Conservation (phyloP, 441 rosid species). For the Populus hybrid region DNA sequence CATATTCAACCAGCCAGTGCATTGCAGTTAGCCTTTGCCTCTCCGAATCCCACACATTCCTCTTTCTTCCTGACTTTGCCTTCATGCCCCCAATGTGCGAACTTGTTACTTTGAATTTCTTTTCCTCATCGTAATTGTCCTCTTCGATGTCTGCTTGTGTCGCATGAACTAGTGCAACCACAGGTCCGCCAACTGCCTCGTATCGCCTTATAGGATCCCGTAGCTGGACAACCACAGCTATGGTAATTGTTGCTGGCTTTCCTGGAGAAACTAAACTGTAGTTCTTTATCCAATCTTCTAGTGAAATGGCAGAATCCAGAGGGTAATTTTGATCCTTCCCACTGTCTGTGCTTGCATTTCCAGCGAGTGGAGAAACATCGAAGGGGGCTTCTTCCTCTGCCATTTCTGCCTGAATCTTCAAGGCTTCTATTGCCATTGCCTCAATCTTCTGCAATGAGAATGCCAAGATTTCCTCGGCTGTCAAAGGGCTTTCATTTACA, state of each 20-base stretch:
- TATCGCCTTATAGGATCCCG: conserved; percentile 81
- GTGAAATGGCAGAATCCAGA: conserved; percentile 51
- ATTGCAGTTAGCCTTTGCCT: conserved; percentile 71
- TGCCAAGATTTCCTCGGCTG: conserved; percentile 67
- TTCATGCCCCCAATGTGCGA: conserved; percentile 70
- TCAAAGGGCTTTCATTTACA: conserved; percentile 52
- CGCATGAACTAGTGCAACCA: conserved; percentile 61
- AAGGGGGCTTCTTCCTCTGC: conserved; percentile 80
- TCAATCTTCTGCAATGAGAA: conserved; percentile 77
- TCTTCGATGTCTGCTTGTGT: conserved; percentile 21
- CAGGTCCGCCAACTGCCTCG: conserved; percentile 81
- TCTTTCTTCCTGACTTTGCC: conserved; percentile 36
- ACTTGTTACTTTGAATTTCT: conserved; percentile 53
- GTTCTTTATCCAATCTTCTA: conserved; percentile 62
- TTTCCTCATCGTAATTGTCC: conserved; percentile 49
- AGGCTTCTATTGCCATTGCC: conserved; percentile 69
- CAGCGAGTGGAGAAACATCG: conserved; percentile 46
- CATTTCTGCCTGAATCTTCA: conserved; percentile 82
- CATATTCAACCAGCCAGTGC: conserved; percentile 80
- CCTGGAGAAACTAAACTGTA: conserved; percentile 26
- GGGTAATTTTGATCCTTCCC: conserved; percentile 33
- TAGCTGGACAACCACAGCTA: conserved; percentile 58
- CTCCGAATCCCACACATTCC: conserved; percentile 58
- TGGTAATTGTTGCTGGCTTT: conserved; percentile 33
- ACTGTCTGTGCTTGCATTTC: conserved; percentile 29